Percentiles rank a stretch among this genome's conserved stretches.
phyloP scores from a whole-genome alignment of 441 rosid genomes.

The Gossypium trilobum region DNA sequence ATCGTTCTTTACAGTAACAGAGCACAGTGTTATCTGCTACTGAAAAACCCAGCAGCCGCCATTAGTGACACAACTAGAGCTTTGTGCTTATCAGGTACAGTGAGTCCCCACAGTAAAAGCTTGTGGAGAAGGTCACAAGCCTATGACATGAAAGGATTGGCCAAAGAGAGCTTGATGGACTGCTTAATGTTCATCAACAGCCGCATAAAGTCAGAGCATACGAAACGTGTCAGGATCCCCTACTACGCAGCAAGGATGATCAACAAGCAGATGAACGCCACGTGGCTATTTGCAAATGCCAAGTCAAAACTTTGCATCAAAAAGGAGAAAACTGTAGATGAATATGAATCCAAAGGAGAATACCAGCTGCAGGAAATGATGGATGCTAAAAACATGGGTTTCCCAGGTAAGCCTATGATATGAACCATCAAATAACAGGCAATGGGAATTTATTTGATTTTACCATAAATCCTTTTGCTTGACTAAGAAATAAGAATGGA shows the following conservation, averaged over 20 bases:
- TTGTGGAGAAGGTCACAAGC: slow-evolving; percentile 90
- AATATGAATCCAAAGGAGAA: slow-evolving; percentile 9
- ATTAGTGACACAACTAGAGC: slow-evolving; percentile 78
- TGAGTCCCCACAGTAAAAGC: slow-evolving; percentile 52
- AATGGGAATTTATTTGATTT: background rate
- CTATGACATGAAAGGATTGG: slow-evolving; percentile 60
- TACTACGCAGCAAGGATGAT: slow-evolving; percentile 56
- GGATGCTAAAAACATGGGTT: slow-evolving; percentile 5
- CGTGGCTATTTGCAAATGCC: slow-evolving; percentile 49
- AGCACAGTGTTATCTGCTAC: slow-evolving; percentile 53
- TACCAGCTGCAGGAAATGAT: slow-evolving; percentile 12
- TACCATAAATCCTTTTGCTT: background rate
- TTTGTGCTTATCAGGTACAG: slow-evolving; percentile 37
- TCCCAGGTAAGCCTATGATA: slow-evolving; percentile 4
- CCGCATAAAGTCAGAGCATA: slow-evolving; percentile 21
- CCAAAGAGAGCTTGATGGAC: slow-evolving; percentile 75
- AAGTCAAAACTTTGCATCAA: slow-evolving; percentile 8
- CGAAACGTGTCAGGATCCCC: slow-evolving; percentile 36
- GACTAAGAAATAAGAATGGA: background rate
- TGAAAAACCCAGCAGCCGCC: slow-evolving; percentile 41
- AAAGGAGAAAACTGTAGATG: background rate
- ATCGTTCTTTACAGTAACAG: slow-evolving; percentile 56
- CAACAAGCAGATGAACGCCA: slow-evolving; percentile 60
- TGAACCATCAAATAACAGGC: background rate
- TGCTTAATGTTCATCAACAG: slow-evolving; percentile 48